A percentile compares a stretch with the other conserved stretches of the same genome.
phyloP scores from a whole-genome alignment of 768 basidiomycete species.

The Astraeus odoratus region DNA sequence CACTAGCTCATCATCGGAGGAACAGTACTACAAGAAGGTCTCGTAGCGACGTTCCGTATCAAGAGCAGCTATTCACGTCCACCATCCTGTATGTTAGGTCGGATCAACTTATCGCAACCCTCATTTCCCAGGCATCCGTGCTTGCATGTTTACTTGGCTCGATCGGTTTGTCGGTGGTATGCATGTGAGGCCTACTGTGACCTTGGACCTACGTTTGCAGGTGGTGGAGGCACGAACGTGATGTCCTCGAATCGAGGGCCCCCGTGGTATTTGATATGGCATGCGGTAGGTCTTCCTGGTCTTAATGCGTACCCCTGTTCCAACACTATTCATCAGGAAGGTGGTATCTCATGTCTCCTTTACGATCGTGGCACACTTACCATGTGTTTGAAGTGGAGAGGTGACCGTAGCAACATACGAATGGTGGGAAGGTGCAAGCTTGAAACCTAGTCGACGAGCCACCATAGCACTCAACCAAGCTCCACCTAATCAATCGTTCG shows the following conservation, averaged over 20 bases:
- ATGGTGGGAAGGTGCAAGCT: constrained; percentile 45
- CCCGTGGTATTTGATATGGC: not conserved
- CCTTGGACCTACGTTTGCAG: not conserved
- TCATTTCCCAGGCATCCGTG: constrained; percentile 60
- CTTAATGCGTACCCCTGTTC: not conserved
- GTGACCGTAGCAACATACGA: constrained; percentile 52
- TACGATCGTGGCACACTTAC: not conserved
- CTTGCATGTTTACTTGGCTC: constrained; percentile 47
- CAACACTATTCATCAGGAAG: not conserved
- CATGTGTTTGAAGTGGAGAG: constrained; percentile 44
- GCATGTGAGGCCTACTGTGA: not conserved
- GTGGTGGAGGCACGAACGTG: not conserved
- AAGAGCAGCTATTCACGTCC: not conserved
- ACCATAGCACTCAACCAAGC: not conserved
- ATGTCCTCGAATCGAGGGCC: not conserved
- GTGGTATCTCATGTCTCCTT: not conserved
- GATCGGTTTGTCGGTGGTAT: constrained; percentile 31
- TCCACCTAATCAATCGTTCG: not conserved
- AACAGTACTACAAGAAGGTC: constrained; percentile 26
- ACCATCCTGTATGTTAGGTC: constrained; percentile 29
- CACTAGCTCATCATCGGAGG: not conserved
- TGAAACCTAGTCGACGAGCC: constrained; percentile 12
- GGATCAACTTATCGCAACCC: constrained; percentile 68
- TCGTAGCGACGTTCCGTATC: not conserved
- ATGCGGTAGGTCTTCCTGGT: not conserved